Conservation (phyloP, 1,139 yeast genomes). For the Sugiyamaella pinicola region DNA sequence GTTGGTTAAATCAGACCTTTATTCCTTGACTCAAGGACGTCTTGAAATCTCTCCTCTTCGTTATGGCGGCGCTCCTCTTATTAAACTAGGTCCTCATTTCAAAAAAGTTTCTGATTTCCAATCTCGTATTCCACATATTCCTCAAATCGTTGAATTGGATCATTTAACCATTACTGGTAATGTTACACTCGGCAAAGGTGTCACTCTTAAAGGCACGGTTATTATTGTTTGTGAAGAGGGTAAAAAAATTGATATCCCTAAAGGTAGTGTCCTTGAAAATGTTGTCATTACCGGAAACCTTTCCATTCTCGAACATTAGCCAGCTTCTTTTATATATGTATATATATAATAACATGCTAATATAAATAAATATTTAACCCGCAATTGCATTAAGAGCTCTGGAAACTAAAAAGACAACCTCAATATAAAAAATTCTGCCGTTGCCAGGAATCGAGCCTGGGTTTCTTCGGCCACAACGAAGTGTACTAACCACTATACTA, state of each 20-base stretch:
- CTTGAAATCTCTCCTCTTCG: slow-evolving; percentile 80
- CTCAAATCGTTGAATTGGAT: slow-evolving; percentile 92
- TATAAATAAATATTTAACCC: too few species aligned
- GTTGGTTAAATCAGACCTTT: slow-evolving; percentile 94
- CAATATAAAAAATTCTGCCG: slow-evolving; percentile 23
- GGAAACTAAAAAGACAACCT: too few species aligned
- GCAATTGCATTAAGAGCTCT: too few species aligned
- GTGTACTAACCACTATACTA: slow-evolving; percentile 33
- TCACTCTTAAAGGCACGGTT: slow-evolving; percentile 93
- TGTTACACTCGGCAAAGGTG: slow-evolving; percentile 86
- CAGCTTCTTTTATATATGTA: background rate
- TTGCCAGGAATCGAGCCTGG: slow-evolving; percentile 33
- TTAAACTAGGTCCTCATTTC: slow-evolving; percentile 94
- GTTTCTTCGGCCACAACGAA: slow-evolving; percentile 34
- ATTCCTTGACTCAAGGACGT: slow-evolving; percentile 89
- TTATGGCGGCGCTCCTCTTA: slow-evolving; percentile 88
- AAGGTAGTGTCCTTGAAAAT: slow-evolving; percentile 90
- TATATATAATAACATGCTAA: slow-evolving; percentile 3
- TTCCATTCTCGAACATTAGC: slow-evolving; percentile 90
- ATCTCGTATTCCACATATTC: slow-evolving; percentile 90
- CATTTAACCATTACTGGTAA: slow-evolving; percentile 98
- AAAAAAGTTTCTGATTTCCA: slow-evolving; percentile 94
- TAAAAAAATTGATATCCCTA: slow-evolving; percentile 94
- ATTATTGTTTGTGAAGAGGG: slow-evolving; percentile 98
- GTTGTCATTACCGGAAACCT: slow-evolving; percentile 97